Evolutionary conservation across 1,139 yeast species (phyloP).

Genomic region (Scheffersomyces parashehatae): DNA sequence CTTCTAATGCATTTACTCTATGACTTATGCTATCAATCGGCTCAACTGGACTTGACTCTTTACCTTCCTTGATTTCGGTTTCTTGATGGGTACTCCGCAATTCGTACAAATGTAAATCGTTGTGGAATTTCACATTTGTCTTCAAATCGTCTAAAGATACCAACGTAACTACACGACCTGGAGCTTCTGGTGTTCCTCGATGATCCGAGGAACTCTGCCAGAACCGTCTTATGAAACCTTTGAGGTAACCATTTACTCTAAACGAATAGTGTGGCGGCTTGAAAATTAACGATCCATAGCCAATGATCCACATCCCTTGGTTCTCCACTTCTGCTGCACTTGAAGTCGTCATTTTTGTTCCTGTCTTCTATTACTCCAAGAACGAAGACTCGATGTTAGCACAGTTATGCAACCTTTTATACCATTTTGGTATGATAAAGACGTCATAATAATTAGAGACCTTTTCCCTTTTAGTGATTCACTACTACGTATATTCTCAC

Average conservation of each 20-base stretch:
- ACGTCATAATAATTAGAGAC: too few relatives aligned
- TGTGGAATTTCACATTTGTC: constrained; percentile 36
- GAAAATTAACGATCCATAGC: constrained; percentile 88
- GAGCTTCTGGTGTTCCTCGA: constrained; percentile 80
- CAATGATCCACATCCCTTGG: constrained; percentile 73
- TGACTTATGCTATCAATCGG: constrained; percentile 9
- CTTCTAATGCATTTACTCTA: constrained; percentile 23
- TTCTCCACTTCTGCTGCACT: constrained; percentile 3
- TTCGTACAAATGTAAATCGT: constrained; percentile 48
- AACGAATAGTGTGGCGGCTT: constrained; percentile 74
- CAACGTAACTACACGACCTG: constrained; percentile 88
- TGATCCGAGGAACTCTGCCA: constrained; percentile 94
- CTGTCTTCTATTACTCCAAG: too few relatives aligned
- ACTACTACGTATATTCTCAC: too few relatives aligned
- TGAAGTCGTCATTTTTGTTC: too few relatives aligned
- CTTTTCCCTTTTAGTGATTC: too few relatives aligned
- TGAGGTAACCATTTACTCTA: constrained; percentile 70
- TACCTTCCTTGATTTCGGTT: constrained; percentile 7
- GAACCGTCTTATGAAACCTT: constrained; percentile 78
- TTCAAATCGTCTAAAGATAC: constrained; percentile 59
- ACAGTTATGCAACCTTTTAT: too few relatives aligned
- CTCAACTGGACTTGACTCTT: constrained; percentile 1
- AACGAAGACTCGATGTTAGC: too few relatives aligned
- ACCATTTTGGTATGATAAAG: too few relatives aligned
- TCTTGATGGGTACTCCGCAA: constrained; percentile 15